Base-by-base conservation (phyloP, 2,329 filamentous ascomycete species). In the Ophiocordyceps camponoti-floridani region DNA sequence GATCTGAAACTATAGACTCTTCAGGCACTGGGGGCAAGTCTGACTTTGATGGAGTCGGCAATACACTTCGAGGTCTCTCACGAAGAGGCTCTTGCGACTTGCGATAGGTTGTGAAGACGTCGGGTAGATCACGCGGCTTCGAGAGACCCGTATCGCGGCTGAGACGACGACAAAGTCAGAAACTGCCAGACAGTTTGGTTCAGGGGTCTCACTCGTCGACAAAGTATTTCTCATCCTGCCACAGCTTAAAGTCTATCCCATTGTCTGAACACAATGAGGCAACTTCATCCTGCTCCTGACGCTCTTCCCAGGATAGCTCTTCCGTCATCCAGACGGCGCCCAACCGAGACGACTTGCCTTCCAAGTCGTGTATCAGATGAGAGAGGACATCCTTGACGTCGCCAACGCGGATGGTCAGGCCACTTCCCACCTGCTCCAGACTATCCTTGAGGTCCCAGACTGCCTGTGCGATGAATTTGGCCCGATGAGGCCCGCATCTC, bases 221-320 rank as follows among this genome's bases (percentile, higher is more conserved):
- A 47, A 79, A 79, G 52, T 84, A 88, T 56, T 88, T 89, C 58
- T 87, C 83, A 52, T 89, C 83, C 0, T 61, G 59, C 75, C 78
- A 87, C 1, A 77, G 47, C 55, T 73, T 73, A 56, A 85, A 84
- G 1, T 75, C 67, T 4, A 77, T 64, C 1, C 65, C 67, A 3
- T 68, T 60, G 12, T 68, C 57, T 19, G 69, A 60, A 45, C 81
- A 78, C 0, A 75, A 55, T 0, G 62, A 56, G 27, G 67, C 65
- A 2, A 84, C 65, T 1, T 63, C 63, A 19, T 64, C 59, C 52
- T 86, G 77, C 45, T 88, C 82, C 4, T 62, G 58, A 46, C 72
- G 69, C 56, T 89, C 84, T 52, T 89, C 84, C 3, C 68, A 68
- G 0, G 79, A 76, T 45, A 82, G 75, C 47, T 87, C 82, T 5